Base-by-base conservation (phyloP, 495 filamentous ascomycete species). In the Pyrenula massariospora region DNA sequence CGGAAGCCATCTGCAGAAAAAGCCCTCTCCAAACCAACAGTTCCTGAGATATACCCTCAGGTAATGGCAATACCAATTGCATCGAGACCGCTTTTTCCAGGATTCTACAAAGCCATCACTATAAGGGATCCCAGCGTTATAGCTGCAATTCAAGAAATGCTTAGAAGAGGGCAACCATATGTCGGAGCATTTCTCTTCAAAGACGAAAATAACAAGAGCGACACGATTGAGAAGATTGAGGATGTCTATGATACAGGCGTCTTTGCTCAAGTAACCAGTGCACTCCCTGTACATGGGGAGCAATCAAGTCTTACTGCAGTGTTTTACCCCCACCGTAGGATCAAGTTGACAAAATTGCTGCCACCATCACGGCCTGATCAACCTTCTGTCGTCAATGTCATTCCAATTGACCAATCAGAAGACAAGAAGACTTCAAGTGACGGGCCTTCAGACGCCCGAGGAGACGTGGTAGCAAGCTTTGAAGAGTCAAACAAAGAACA, bases 41-140 rank as follows among this genome's bases (percentile, higher is more conserved):
- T 96, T 3, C 94, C 94, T 21, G 94, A 96, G 52, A 84, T 96
- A 42, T 99, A 99, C 67, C 93, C 94, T 21, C 92, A 97, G 65
- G 91, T 99, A 52, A 91, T 99, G 86, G 94, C 94, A 0, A 92
- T 99, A 56, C 93, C 94, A n/a, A 96, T 99, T 62, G 86, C 88
- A 3, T 91, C 93, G 71, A 81, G 94, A 51, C 94, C 93, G 22
- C 72, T 99, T 1, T 99, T 96, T 70, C 94, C 94, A 0, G 94
- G 94, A 0, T 99, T 96, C 72, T 99, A 99, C 73, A 99, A 99
- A 68, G 91, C 94, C 2, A 88, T 99, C 58, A 97, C 93, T 2
- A 91, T 99, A 54, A 85, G 86, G 59, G 89, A 99, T 66, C 87
- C 84, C 3, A 86, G 89, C 60, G 94, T 99, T 22, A 83, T 88